Evolutionary conservation across 2,329 filamentous ascomycete species (phyloP), one percentile per base, ranked within the genome.

Genomic region (Aspergillus luchuensis): DNA sequence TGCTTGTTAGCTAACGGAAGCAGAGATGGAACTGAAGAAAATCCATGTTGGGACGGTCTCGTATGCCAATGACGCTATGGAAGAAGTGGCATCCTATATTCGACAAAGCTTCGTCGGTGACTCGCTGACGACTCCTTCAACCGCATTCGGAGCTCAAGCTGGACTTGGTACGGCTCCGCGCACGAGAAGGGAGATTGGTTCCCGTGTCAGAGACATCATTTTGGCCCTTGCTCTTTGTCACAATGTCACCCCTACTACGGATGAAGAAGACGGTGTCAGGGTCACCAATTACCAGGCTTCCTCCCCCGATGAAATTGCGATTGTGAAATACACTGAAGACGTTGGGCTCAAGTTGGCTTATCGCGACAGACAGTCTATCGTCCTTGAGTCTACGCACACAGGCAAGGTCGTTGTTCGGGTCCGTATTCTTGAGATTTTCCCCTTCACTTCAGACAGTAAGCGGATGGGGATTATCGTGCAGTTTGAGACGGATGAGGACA

Each of bases 11-110:
- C 64, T 67, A 50, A 72, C 52, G 10, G n/a, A 25, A 57, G 7
- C 62, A 84, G 92, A 97, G 71, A 97, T 97, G 93, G 94, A 97
- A 72, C 89, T 99, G 84, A 97, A 96, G 74, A 99, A 99, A 78
- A 94, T 99, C 5, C 96, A 99, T 71, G 91, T 99, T 56, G 95
- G 96, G 8, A 99, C 95, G 8, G 95, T 98, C 1, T 98, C 94
- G 1, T 99, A 99, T 71, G 95, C 94, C 36, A 97, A 97, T 68
- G 95, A 99, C 73, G 94, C 95, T 8, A 99, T 99, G 95, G 95
- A 98, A 68, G 96, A 99, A 79, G 95, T 99, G 11, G 81, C 87
- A 11, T 85, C 90, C 0, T 97, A 97, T 72, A 85, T 99, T 54
- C 88, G 85, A 64, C 93, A 97, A 74, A 91, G 89, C 5, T 97